Percentiles rank a stretch among this genome's conserved stretches.
Conservation (phyloP, 768 basidiomycete species). For the Gautieria morchelliformis region DNA sequence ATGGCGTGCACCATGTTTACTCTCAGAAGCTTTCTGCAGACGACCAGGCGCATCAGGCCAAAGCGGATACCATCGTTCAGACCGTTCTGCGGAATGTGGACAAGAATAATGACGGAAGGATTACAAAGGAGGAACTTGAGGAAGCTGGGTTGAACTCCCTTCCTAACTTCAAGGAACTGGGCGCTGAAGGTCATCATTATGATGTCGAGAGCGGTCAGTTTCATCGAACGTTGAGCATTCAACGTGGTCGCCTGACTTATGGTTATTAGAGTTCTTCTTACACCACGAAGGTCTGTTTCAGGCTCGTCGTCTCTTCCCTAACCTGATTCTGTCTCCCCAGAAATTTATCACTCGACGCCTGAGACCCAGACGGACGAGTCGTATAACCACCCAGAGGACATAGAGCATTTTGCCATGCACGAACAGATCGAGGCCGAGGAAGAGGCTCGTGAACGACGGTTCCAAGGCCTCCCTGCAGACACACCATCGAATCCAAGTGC, state of each 20-base stretch:
- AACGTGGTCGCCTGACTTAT: constrained; percentile 4
- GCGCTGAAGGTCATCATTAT: constrained; percentile 90
- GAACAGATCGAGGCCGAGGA: constrained; percentile 78
- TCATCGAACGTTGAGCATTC: neutral
- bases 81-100: constrained; percentile 66
- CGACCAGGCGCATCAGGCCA: constrained; percentile 68
- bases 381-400: constrained; percentile 87
- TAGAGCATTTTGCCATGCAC: constrained; percentile 88
- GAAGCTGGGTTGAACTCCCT: constrained; percentile 64
- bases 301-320: constrained; percentile 10
- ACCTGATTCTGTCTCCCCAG: constrained; percentile 25
- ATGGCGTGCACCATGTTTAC: constrained; percentile 90
- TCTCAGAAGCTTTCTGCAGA: constrained; percentile 80
- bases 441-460: constrained; percentile 74
- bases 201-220: constrained; percentile 78
- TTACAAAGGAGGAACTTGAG: constrained; percentile 63
- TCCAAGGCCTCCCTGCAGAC: constrained; percentile 71
- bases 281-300: constrained; percentile 78
- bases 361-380: constrained; percentile 96
- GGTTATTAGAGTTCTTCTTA: constrained; percentile 70
- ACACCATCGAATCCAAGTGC: constrained; percentile 48
- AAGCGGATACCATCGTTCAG: constrained; percentile 70
- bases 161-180: constrained; percentile 75
- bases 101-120: constrained; percentile 58
- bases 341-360: constrained; percentile 89